Percentiles rank a stretch among this genome's conserved stretches.
Conservation (phyloP, 495 filamentous ascomycete species). For the Trichocladium antarcticum region DNA sequence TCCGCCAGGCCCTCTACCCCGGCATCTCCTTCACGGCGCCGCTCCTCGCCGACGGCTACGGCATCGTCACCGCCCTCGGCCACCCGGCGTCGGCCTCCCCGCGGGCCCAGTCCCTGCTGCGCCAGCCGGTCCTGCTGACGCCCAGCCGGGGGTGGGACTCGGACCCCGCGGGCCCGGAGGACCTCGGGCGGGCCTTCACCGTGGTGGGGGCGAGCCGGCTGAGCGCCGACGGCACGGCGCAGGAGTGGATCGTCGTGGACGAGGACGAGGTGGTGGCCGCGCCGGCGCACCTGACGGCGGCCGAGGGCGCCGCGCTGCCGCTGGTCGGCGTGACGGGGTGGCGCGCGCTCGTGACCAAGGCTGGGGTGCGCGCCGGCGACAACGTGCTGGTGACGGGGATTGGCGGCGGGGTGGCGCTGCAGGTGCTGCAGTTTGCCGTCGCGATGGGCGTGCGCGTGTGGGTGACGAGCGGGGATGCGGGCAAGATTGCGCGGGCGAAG, state of each 20-base stretch:
- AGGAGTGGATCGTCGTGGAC: conserved; percentile 58
- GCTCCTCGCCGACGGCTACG: conserved; percentile 68
- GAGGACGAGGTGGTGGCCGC: conserved; percentile 62
- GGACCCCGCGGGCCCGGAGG: conserved; percentile 61
- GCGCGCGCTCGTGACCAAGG: conserved; percentile 68
- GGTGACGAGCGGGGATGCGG: conserved; percentile 53
- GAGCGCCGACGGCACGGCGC: conserved; percentile 54
- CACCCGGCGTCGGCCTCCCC: conserved; percentile 32
- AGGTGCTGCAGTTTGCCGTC: conserved; percentile 57
- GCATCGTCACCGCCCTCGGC: conserved; percentile 54
- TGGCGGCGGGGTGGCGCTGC: conserved; percentile 67
- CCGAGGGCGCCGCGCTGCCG: conserved; percentile 71
- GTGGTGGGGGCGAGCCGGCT: conserved; percentile 62
- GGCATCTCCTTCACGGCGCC: conserved; percentile 64
- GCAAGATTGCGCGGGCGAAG: conserved; percentile 52
- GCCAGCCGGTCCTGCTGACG: conserved; percentile 61
- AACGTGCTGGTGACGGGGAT: conserved; percentile 69
- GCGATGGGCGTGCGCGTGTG: conserved; percentile 54
- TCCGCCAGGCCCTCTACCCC: conserved; percentile 85
- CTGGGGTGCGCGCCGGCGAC: conserved; percentile 42
- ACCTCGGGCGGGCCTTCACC: conserved; percentile 38
- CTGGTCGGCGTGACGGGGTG: conserved; percentile 78
- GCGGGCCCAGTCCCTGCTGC: conserved; percentile 23
- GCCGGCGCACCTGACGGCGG: conserved; percentile 56
- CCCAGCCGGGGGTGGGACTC: conserved; percentile 66